Evolutionary conservation across 169 alveolate species (phyloP), one percentile per base, ranked within the genome.

Genomic region (Eimeria maxima): DNA sequence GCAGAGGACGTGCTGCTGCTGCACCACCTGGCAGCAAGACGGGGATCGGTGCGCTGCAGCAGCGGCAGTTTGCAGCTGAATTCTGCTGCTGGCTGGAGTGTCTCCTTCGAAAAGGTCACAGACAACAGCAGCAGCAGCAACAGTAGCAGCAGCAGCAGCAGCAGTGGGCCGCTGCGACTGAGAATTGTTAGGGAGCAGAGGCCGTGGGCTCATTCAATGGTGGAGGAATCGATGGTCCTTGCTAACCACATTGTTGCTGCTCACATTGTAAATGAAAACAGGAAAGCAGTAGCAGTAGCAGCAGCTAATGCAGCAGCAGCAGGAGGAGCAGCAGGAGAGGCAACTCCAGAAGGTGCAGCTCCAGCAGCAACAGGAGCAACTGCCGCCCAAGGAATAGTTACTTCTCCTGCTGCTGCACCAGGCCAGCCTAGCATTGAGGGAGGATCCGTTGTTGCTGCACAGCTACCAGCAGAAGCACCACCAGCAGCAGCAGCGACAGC

Each of bases 231-330:
- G 55, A 94, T 94, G 96, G 84, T 94, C 22, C 24, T 94, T 3
- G 96, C 96, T 18, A 94, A 94, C 27, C 96, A 88, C 67, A 78
- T 90, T 78, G 96, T 94, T 22, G 94, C 96, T 29, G 74, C 74
- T 13, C 71, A 60, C 42, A 92, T 92, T 47, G 74, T 92, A 24
- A 65, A 20, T 67, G 94, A 87, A 22, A 87, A 24, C 67, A 65
- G 83, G 14, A 14, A 18, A 11, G 94, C 94, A 63, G 94, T 83
- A 42, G 83, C 60, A 63, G 83, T 83, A 33, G 65, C 94, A 42
- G 81, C 94, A 63, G 81, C 93, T 10, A 80, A 44, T 16, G 65
- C 94, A 8, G 93, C 93, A 14, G 65, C 71, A 7, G 89, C 89
- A 18, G 89, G 69, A 16, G 92, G 55, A 0, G 74, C 27, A 2